Evolutionary conservation across 306 rosid genomes (phyloP).

Genomic region (Malus sylvestris): DNA sequence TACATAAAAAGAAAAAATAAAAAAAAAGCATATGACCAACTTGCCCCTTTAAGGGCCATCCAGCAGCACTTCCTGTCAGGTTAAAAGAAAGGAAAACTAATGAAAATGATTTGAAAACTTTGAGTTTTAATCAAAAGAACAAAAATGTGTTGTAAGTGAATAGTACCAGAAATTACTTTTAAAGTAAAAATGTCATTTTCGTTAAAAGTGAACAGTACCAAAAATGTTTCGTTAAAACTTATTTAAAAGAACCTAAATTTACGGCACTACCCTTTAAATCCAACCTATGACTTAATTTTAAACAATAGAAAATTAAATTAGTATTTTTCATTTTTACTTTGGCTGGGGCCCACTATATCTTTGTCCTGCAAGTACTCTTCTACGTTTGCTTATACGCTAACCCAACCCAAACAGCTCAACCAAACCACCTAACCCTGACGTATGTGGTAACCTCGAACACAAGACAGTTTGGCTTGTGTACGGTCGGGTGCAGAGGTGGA

Average conservation of each 20-base stretch:
- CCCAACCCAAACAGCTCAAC: conserved; percentile 2
- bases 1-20: background rate
- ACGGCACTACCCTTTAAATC: background rate
- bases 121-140: too few relatives aligned
- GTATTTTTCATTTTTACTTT: background rate
- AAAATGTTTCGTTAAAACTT: background rate
- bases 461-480: background rate
- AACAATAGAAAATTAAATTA: background rate
- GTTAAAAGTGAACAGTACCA: too few relatives aligned
- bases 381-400: conserved; percentile 16
- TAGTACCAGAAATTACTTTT: too few relatives aligned
- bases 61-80: background rate
- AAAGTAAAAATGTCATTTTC: too few relatives aligned
- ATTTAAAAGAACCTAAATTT: background rate
- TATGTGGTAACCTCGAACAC: background rate
- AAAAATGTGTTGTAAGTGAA: too few relatives aligned
- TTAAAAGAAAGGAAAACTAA: background rate
- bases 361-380: conserved; percentile 27
- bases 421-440: conserved; percentile 14
- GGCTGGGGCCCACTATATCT: conserved; percentile 13
- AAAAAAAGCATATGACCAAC: background rate
- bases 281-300: too few relatives aligned
- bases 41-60: background rate
- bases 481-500: background rate
- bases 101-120: too few relatives aligned